Conservation (phyloP, 1,284 basidiomycete species). For the Heterobasidion irregulare region DNA sequence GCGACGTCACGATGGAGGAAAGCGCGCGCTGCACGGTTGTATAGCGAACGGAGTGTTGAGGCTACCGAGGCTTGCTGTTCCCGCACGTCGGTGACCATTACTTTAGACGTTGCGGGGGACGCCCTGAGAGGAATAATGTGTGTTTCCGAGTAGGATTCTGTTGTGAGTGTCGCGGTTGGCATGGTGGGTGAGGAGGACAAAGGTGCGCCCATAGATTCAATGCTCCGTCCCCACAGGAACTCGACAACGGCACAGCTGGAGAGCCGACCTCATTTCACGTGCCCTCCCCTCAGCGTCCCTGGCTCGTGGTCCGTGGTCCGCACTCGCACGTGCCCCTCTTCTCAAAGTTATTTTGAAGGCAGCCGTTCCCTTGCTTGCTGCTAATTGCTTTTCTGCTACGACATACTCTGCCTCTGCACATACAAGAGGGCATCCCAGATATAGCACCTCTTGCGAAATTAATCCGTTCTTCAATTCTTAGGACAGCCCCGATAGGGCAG, state of each 20-base stretch:
- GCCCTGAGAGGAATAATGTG: neutral
- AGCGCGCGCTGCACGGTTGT: constrained; percentile 65
- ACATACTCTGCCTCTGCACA: no score
- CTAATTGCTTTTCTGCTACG: no score
- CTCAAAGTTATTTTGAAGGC: neutral
- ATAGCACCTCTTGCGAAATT: no score
- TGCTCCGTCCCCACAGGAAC: neutral
- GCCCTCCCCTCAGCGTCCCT: no score
- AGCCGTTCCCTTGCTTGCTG: neutral
- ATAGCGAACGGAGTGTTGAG: constrained; percentile 49
- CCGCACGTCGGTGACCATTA: neutral
- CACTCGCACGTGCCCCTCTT: neutral
- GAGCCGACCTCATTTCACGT: neutral
- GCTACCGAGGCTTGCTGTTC: neutral
- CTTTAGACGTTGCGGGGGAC: neutral
- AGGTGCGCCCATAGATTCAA: no score
- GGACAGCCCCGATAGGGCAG: neutral
- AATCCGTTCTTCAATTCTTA: neutral
- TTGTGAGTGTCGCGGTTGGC: constrained; percentile 1
- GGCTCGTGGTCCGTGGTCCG: neutral
- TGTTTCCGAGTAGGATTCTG: neutral
- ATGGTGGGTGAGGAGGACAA: neutral
- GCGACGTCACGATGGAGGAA: constrained; percentile 64
- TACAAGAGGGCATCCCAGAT: no score
- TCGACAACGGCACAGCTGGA: neutral